Evolutionary conservation across 495 filamentous ascomycete genomes (phyloP), one percentile per base, ranked within the genome.

Genomic region (Bryoglossum gracile): DNA sequence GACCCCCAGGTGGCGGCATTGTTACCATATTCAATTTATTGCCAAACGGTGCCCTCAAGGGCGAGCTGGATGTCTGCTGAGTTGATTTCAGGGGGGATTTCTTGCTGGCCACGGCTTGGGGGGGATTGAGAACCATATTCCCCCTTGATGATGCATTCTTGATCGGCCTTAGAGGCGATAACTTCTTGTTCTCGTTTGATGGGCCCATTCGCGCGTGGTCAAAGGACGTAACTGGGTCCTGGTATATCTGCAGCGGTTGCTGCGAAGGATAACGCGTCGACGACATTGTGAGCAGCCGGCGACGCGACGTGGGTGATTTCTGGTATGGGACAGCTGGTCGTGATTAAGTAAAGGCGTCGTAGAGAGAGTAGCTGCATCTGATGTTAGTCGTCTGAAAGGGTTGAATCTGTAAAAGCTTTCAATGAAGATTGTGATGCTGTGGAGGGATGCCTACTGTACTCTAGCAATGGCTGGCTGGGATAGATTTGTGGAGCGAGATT

Each of bases 1-100:
- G 70, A 46, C 73, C 67, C 49, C 66, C 61, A 16, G 89, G 88
- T 3, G 86, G 86, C 42, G 81, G 81, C 64, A 94, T 87, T 37
- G 81, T 75, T 46, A 89, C 67, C 50, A 69, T 62, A 58, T 79
- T 75, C 44, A 84, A 65, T 42, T 66, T 70, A 30, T 66, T 70
- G 58, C 64, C 41, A 60, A 67, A 66, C 60, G 69, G 53, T 61
- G 68, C 50, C 73, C 62, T 71, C 62, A 61, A 63, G 55, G 69
- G 61, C 13, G 69, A 58, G 28, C 66, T 60, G 13, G 59, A 56
- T 19, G 55, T 53, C 50, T 64, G 64, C n/a, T 65, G 53, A 26
- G 63, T 58, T 17, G 61, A 34, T 55, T 81, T 82, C 50, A 66
- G 64, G 2, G 85, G 83, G 16, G 83, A 87, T 48, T 74, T 71